Percentiles rank a stretch among this genome's conserved stretches.
Conservation (phyloP, 1,139 yeast species). For the Blastobotrys apis region DNA sequence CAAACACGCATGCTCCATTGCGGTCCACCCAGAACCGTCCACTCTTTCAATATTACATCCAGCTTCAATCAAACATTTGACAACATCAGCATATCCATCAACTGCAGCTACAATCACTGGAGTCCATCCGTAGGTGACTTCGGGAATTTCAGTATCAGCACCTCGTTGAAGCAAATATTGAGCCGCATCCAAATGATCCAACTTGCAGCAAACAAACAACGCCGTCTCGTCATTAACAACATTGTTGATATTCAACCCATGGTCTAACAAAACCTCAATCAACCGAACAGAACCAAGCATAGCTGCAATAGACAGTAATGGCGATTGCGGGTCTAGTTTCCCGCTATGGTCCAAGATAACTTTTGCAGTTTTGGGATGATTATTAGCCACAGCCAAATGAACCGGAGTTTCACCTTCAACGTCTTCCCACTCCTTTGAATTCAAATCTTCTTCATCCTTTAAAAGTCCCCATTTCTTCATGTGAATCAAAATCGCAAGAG, state of each 20-base stretch:
- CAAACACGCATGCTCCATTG: conserved; percentile 91
- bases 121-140: conserved; percentile 86
- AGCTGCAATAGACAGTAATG: conserved; percentile 58
- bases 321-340: conserved; percentile 45
- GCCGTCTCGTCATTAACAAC: conserved; percentile 73
- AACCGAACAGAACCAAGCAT: conserved; percentile 59
- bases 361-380: conserved; percentile 73
- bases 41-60: conserved; percentile 49
- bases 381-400: conserved; percentile 77
- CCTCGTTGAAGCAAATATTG: conserved; percentile 49
- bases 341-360: conserved; percentile 43
- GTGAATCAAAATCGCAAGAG: conserved; percentile 52
- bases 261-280: conserved; percentile 50
- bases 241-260: conserved; percentile 62
- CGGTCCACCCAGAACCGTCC: conserved; percentile 94
- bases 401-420: conserved; percentile 78
- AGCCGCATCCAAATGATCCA: conserved; percentile 53
- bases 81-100: conserved; percentile 67
- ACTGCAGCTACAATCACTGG: conserved; percentile 89
- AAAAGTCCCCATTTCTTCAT: conserved; percentile 50
- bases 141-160: conserved; percentile 76
- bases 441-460: conserved; percentile 44
- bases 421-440: conserved; percentile 69
- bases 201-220: conserved; percentile 70
- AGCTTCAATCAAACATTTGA: conserved; percentile 48